Base-by-base conservation (phyloP, 371 early-diverging fungal genomes). In the Massospora cicadina region DNA sequence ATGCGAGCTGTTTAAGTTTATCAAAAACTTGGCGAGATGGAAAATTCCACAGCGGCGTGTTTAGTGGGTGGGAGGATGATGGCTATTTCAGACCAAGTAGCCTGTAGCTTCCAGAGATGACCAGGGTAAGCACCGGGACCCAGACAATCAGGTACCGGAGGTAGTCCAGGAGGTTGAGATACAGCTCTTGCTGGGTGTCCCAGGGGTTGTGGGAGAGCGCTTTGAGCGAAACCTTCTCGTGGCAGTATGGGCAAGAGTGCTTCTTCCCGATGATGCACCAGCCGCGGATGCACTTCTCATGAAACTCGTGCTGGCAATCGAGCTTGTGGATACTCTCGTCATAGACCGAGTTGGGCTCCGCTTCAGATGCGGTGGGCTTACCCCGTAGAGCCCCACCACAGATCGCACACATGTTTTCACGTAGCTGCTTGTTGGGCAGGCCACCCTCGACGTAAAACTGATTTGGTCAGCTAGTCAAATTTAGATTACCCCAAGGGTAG, bases 201-300 rank as follows among this genome's bases (percentile, higher is more conserved):
- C 84, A 86, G 72, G 90, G 89, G 65, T 89, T 89, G 62, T 77
- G 76, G 65, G 81, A 81, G 69, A 91, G 88, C 25, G 79, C 79
- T 54, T 82, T 81, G 57, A 89, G 68, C 68, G 90, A 86, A 7
- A 91, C 90, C 66, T 88, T 88, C 71, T 91, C 92, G 68, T 88
- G 89, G 75, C 85, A 95, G 70, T 89, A 93, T n/a, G 95, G 95
- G 71, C 98, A 98, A 62, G 81, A 81, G 58, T 89, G 90, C 69
- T 92, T 94, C 69, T 95, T 95, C 53, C 93, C 94, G 63, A 98
- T 83, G 62, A 95, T 77, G 60, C 85, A 85, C 95, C 95, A 95
- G 53, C 94, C 95, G 66, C 91, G 85, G 64, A 95, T 91, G 74
- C 95, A 98, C 54, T 81, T 79, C 69, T 88, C 88, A 71, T 98